Evolutionary conservation across 2,329 filamentous ascomycete genomes (phyloP).

Genomic region (Periconia macrospinosa): DNA sequence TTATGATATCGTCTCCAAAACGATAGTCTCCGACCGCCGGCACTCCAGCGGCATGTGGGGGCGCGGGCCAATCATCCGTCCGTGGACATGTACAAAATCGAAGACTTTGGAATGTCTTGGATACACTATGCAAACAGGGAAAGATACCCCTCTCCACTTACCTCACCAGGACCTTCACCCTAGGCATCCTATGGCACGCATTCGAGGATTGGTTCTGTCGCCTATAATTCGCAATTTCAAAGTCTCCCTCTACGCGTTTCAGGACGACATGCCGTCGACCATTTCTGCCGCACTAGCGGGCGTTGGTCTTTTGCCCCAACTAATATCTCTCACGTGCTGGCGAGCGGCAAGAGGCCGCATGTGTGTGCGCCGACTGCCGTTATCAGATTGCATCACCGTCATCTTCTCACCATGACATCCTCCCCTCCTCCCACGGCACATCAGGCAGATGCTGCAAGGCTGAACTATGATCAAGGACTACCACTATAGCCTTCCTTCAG

Average conservation of each 20-base stretch:
- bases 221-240: background rate
- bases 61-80: background rate
- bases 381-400: background rate
- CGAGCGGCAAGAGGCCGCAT: background rate
- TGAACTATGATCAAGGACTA: background rate
- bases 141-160: too few species aligned
- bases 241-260: background rate
- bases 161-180: too few species aligned
- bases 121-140: background rate
- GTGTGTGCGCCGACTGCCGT: too few species aligned
- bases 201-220: background rate
- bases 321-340: background rate
- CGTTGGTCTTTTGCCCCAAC: background rate
- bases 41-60: background rate
- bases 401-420: background rate
- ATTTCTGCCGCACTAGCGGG: background rate
- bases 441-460: background rate
- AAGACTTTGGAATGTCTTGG: background rate
- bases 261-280: background rate
- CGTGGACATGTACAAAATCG: too few species aligned
- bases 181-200: too few species aligned
- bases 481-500: slow-evolving; percentile 13
- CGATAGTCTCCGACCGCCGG: too few species aligned
- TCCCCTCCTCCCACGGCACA: too few species aligned
- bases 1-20: too few species aligned